phyloP scores from a whole-genome alignment of 2,329 filamentous ascomycete genomes.

The Cytospora piceae region DNA sequence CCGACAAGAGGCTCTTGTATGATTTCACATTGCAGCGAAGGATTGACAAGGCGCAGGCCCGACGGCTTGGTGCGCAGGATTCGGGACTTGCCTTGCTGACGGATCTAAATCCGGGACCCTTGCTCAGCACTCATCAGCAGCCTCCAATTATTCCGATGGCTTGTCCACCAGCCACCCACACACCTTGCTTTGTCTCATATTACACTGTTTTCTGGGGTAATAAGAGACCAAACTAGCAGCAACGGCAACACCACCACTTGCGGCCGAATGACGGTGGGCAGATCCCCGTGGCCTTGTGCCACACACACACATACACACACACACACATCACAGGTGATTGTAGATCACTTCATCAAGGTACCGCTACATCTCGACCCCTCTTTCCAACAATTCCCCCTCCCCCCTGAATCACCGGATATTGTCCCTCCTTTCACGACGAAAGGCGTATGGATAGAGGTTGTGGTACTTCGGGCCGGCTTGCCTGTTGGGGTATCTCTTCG shows the following conservation, averaged over 20 bases:
- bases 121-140: conserved; percentile 14
- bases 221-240: background rate
- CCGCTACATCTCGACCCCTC: background rate
- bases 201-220: background rate
- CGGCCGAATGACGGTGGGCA: background rate
- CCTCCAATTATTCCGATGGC: conserved; percentile 6
- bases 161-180: background rate
- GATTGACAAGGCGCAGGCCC: background rate
- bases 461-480: conserved; percentile 11
- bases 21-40: background rate
- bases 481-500: conserved; percentile 9
- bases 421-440: background rate
- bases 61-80: conserved; percentile 7
- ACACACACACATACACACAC: background rate
- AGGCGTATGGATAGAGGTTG: background rate
- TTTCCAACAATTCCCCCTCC: background rate
- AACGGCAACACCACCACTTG: background rate
- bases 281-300: conserved; percentile 1
- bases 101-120: conserved; percentile 8
- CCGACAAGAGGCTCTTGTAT: conserved; percentile 7
- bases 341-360: conserved; percentile 1
- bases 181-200: background rate
- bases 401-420: background rate
- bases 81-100: conserved; percentile 1
- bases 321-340: background rate